Conservation (phyloP, 345 rosid genomes). For the Gossypium raimondii region DNA sequence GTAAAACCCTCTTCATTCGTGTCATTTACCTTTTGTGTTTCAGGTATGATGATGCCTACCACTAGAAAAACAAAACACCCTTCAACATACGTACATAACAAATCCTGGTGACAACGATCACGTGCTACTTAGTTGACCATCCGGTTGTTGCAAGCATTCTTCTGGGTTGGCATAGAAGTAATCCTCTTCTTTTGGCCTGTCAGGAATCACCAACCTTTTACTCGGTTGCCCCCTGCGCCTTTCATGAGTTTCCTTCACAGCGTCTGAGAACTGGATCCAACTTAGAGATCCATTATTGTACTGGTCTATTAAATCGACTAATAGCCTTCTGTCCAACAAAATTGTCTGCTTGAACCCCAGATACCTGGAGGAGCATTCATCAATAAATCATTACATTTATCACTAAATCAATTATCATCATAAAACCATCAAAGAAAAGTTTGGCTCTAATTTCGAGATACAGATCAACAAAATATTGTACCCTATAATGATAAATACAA, state of each 20-base stretch:
- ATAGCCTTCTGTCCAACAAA: constrained; percentile 61
- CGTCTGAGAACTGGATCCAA: constrained; percentile 77
- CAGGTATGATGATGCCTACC: constrained; percentile 23
- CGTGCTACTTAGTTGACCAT: constrained; percentile 36
- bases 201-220: constrained; percentile 62
- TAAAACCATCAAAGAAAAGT: neutral
- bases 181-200: constrained; percentile 88
- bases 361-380: constrained; percentile 41
- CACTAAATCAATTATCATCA: neutral
- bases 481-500: neutral
- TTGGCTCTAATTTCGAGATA: constrained; percentile 13
- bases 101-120: constrained; percentile 22
- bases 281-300: constrained; percentile 49
- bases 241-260: constrained; percentile 70
- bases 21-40: constrained; percentile 16
- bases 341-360: constrained; percentile 89
- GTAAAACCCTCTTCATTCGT: constrained; percentile 14
- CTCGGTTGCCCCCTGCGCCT: constrained; percentile 67
- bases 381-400: neutral
- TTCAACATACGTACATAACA: neutral
- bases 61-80: constrained; percentile 7
- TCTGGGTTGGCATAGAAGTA: constrained; percentile 92
- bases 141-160: constrained; percentile 64
- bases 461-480: constrained; percentile 13
- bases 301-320: constrained; percentile 81